phyloP scores from a whole-genome alignment of 2,329 filamentous ascomycete species.

The Nothophaeocryptopus gaeumannii region DNA sequence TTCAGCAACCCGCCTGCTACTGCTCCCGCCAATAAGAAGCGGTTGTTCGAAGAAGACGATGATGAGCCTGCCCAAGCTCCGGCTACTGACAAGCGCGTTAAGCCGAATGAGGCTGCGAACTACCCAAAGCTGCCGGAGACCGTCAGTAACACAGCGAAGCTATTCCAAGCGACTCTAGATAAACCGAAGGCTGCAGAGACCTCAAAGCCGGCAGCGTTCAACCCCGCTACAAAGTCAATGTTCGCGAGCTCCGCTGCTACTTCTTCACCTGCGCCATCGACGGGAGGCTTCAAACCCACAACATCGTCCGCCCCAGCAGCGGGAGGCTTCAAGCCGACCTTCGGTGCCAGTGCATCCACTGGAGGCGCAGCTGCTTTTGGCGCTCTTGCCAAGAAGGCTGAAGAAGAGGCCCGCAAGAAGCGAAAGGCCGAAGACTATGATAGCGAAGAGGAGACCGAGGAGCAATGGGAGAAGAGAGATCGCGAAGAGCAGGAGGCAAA shows the following conservation, averaged over 20 bases:
- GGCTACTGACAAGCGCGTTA: slow-evolving; percentile 32
- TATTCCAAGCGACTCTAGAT: slow-evolving; percentile 33
- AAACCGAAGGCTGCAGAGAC: slow-evolving; percentile 19
- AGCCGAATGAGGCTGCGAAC: slow-evolving; percentile 26
- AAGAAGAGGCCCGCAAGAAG: slow-evolving; percentile 46
- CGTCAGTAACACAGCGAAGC: slow-evolving; percentile 32
- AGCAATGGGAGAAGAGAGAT: slow-evolving; percentile 48
- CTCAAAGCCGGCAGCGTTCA: slow-evolving; percentile 14
- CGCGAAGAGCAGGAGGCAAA: slow-evolving; percentile 48
- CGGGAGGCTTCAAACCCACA: slow-evolving; percentile 38
- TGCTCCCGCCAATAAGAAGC: slow-evolving; percentile 29
- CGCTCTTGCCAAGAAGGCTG: slow-evolving; percentile 38
- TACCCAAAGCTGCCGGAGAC: slow-evolving; percentile 32
- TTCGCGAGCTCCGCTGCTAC: slow-evolving; percentile 11
- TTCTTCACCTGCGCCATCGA: slow-evolving; percentile 19
- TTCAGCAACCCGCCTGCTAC: slow-evolving; percentile 26
- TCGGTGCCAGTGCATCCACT: background rate
- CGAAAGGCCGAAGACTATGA: slow-evolving; percentile 52
- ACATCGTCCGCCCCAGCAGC: slow-evolving; percentile 24
- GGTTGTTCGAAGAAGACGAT: slow-evolving; percentile 25
- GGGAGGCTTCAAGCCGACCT: slow-evolving; percentile 12
- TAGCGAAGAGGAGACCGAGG: slow-evolving; percentile 52
- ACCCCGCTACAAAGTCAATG: slow-evolving; percentile 19
- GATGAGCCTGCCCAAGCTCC: slow-evolving; percentile 17
- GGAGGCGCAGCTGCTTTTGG: slow-evolving; percentile 37